These are phyloP conservation scores for Fragosphaeria purpurea DNA, from an alignment of 2,329 filamentous ascomycete species.

Conservation along the genomic window DNA sequence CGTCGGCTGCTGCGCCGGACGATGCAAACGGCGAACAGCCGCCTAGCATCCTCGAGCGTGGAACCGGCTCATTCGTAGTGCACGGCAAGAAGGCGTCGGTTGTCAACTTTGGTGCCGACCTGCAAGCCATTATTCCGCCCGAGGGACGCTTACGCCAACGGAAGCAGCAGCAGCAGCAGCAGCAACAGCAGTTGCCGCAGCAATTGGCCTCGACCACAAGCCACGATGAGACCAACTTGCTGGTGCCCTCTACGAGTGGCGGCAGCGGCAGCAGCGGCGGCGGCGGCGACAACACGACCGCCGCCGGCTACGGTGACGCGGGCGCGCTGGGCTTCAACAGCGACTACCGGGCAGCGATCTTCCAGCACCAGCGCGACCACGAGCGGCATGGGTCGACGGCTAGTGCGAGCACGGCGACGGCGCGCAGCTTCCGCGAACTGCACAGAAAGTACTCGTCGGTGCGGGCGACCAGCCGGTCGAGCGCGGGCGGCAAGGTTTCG, in stretches of 20 bases:
- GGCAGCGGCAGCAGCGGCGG: neutral
- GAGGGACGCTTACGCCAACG: constrained; percentile 62
- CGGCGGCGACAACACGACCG: neutral
- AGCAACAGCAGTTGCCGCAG: constrained; percentile 18
- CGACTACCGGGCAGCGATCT: constrained; percentile 44
- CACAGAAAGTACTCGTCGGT: constrained; percentile 50
- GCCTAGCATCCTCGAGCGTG: constrained; percentile 60
- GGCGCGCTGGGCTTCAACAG: constrained; percentile 1
- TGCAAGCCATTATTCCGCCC: constrained; percentile 59
- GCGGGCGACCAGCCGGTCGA: constrained; percentile 30
- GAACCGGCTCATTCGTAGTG: constrained; percentile 83
- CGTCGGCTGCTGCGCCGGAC: neutral
- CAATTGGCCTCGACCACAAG: constrained; percentile 25
- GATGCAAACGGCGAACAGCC: constrained; percentile 29
- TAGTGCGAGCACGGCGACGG: constrained; percentile 57
- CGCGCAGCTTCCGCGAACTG: constrained; percentile 53
- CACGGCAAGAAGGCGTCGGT: constrained; percentile 98
- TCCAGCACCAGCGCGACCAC: constrained; percentile 28
- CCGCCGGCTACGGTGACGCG: neutral
- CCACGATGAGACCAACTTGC: constrained; percentile 15
- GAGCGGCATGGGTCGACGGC: constrained; percentile 51
- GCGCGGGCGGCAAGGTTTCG: constrained; percentile 3
- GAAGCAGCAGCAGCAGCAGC: constrained; percentile 33
- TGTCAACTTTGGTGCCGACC: constrained; percentile 89
- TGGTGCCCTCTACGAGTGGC: constrained; percentile 16